phyloP scores from a whole-genome alignment of 768 basidiomycete species.

The Rhodotorula babjevae region DNA sequence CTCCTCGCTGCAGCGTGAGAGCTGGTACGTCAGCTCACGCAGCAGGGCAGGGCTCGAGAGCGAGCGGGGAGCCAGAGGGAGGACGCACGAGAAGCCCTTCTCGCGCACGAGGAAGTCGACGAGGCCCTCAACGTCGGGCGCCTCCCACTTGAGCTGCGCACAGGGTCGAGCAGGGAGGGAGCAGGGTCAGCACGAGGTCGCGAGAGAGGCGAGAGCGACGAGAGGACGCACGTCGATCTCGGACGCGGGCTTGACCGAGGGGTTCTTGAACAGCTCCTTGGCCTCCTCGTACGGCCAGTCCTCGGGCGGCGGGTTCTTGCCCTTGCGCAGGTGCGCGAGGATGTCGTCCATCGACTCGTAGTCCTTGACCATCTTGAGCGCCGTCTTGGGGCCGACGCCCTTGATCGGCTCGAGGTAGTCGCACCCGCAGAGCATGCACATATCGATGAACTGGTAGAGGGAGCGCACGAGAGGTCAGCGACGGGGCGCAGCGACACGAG shows the following conservation, averaged over 20 bases:
- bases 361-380: slow-evolving; percentile 85
- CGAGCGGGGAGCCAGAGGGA: too few species aligned
- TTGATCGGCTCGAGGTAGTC: slow-evolving; percentile 99
- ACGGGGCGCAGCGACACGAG: too few species aligned
- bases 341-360: slow-evolving; percentile 66
- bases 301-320: slow-evolving; percentile 70
- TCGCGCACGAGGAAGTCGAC: slow-evolving; percentile 88
- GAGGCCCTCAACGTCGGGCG: slow-evolving; percentile 85
- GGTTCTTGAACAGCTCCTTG: slow-evolving; percentile 79
- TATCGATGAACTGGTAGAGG: slow-evolving; percentile 73
- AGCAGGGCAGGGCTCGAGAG: too few species aligned
- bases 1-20: slow-evolving; percentile 65
- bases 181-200: background rate
- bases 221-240: slow-evolving; percentile 65
- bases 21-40: too few species aligned
- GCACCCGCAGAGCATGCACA: slow-evolving; percentile 93
- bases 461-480: too few species aligned
- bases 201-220: background rate
- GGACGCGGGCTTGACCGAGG: slow-evolving; percentile 80
- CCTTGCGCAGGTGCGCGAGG: slow-evolving; percentile 58
- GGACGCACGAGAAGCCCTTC: slow-evolving; percentile 89
- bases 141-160: slow-evolving; percentile 81
- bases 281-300: slow-evolving; percentile 98
- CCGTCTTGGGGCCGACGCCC: slow-evolving; percentile 91
- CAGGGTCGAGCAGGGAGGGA: slow-evolving; percentile 11